phyloP scores from a whole-genome alignment of 1,284 basidiomycete species.

The Cutaneotrichosporon arboriforme region DNA sequence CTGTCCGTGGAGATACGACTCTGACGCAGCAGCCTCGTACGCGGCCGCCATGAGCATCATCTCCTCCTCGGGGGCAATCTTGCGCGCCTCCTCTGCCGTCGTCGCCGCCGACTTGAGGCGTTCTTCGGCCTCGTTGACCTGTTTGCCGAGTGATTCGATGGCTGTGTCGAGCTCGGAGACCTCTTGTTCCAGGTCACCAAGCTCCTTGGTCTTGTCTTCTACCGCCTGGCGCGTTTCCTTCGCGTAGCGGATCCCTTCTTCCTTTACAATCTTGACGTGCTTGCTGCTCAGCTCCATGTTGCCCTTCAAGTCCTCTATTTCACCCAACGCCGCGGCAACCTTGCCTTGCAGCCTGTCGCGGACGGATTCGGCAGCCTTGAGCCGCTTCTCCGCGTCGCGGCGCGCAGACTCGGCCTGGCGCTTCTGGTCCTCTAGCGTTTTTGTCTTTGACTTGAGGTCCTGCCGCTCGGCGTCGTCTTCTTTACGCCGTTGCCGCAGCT shows the following conservation, averaged over 20 bases:
- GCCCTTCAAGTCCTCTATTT: slow-evolving; percentile 60
- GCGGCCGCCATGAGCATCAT: slow-evolving; percentile 48
- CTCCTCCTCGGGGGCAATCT: slow-evolving; percentile 42
- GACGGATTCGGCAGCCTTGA: slow-evolving; percentile 62
- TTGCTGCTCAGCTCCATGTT: slow-evolving; percentile 51
- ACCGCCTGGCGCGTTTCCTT: slow-evolving; percentile 52
- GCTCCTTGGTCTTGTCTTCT: slow-evolving; percentile 54
- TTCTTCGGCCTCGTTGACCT: slow-evolving; percentile 42
- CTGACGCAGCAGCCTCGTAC: slow-evolving; percentile 42
- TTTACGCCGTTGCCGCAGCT: slow-evolving; percentile 68
- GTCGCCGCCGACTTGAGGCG: slow-evolving; percentile 29
- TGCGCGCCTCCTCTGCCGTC: slow-evolving; percentile 31
- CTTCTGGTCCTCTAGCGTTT: slow-evolving; percentile 78
- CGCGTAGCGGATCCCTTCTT: slow-evolving; percentile 55
- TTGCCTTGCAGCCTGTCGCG: slow-evolving; percentile 62
- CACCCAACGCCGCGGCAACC: slow-evolving; percentile 61
- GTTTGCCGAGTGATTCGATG: slow-evolving; percentile 32
- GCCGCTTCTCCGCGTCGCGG: slow-evolving; percentile 79
- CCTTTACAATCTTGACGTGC: slow-evolving; percentile 41
- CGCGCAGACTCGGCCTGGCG: slow-evolving; percentile 70
- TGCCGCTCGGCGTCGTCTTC: slow-evolving; percentile 72
- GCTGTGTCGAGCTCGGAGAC: slow-evolving; percentile 28
- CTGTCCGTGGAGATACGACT: slow-evolving; percentile 33
- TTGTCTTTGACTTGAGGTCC: slow-evolving; percentile 74
- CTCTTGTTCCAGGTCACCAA: slow-evolving; percentile 42